phyloP scores from a whole-genome alignment of 2,329 filamentous ascomycete genomes.

The Colletotrichum sp. region DNA sequence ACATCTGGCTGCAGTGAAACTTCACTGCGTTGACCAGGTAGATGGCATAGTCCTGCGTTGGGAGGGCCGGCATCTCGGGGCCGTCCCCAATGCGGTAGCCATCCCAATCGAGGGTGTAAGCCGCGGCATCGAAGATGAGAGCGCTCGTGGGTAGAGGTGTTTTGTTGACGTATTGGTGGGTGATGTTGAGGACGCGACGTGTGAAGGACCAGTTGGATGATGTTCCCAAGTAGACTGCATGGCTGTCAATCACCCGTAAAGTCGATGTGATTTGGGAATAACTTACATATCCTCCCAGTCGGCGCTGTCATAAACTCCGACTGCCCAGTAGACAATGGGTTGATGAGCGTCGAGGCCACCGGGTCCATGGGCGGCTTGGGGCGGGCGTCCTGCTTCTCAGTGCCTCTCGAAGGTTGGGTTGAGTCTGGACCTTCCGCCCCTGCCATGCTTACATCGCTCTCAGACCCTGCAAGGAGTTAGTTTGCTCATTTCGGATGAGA shows the following conservation, averaged over 20 bases:
- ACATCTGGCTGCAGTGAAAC: slow-evolving; percentile 59
- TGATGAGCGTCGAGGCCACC: slow-evolving; percentile 39
- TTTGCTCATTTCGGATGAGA: background rate
- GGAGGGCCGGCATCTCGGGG: slow-evolving; percentile 16
- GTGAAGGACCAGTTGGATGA: slow-evolving; percentile 64
- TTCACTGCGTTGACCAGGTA: slow-evolving; percentile 62
- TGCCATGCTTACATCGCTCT: background rate
- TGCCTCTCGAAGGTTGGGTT: background rate
- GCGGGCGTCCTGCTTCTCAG: background rate
- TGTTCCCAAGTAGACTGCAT: slow-evolving; percentile 54
- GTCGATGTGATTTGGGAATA: background rate
- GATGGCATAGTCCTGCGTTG: slow-evolving; percentile 52
- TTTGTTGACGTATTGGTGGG: slow-evolving; percentile 50
- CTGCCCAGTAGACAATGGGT: slow-evolving; percentile 44
- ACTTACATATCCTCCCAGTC: slow-evolving; percentile 47
- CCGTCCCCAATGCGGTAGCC: slow-evolving; percentile 27
- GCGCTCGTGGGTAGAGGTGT: slow-evolving; percentile 45
- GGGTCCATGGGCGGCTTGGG: slow-evolving; percentile 25
- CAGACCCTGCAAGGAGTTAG: background rate
- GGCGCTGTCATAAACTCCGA: slow-evolving; percentile 46
- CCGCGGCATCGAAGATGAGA: slow-evolving; percentile 54
- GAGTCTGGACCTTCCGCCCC: background rate
- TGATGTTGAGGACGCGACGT: slow-evolving; percentile 52
- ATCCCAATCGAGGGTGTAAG: slow-evolving; percentile 59
- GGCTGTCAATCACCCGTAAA: background rate